Base-by-base conservation (phyloP, 352 stramenopile genomes). In the Globisporangium alternatum region DNA sequence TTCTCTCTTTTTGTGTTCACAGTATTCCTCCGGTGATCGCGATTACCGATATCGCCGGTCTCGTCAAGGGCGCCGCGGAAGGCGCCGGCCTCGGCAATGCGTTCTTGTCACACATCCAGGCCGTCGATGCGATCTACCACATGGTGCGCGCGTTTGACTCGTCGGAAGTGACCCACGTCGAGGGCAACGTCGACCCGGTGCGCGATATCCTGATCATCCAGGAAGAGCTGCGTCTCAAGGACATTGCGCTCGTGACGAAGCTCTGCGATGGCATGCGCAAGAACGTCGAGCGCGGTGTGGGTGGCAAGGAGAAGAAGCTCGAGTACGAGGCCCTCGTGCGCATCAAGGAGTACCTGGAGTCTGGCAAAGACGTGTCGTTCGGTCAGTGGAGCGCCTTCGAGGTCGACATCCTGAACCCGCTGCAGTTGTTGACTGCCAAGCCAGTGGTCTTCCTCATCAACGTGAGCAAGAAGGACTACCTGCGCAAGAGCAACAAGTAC, bases 151-250 rank as follows among this genome's bases (percentile, higher is more conserved):
- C 86, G 30, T 99, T 99, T 77, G 97, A 99, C 69, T 97, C 85
- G 75, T 92, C 93, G 39, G 97, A 99, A 61, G 96, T 99, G 60
- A 98, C 98, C 30, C 98, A 99, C 86, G 98, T 99, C 9, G 98
- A 99, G 75, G 97, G 98, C 71, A 98, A 93, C 64, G 96, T 99
- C 53, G 97, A 99, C 86, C 97, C 98, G 5, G 96, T 99, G 66
- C 93, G 97, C 62, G 98, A 99, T 78, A 97, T 99, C 65, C 81
- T 99, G 77, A 99, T 98, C 67, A 99, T 99, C 76, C 93, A 99
- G 76, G 82, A 97, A 19, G 98, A 99, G 81, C 84, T 99, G 12
- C 96, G 96, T 68, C 74, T 98, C 35, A 99, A 99, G 86, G 98
- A 99, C 75, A 88, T 98, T 56, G 88, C 97, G 35, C 83, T 78